Conservation (phyloP, 2,329 filamentous ascomycete genomes). For the Aspergillus sp. region DNA sequence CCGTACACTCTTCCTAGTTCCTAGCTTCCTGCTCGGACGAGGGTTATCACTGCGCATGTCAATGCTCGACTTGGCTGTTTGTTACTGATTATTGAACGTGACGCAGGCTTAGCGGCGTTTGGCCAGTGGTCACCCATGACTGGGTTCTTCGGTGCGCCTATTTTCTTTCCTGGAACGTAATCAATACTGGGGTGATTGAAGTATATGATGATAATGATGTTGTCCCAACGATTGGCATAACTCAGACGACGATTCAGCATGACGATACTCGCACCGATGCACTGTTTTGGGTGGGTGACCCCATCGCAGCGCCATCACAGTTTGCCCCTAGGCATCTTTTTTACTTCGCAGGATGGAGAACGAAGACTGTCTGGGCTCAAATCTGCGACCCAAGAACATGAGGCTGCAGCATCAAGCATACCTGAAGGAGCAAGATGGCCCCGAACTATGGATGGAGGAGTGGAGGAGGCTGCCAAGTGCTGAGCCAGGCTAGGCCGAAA, state of each 20-base stretch:
- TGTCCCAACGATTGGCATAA: not conserved
- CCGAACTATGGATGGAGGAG: constrained; percentile 6
- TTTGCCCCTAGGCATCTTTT: not conserved
- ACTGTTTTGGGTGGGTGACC: not conserved
- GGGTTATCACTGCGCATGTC: not conserved
- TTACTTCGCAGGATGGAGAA: not conserved
- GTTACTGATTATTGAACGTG: constrained; percentile 8
- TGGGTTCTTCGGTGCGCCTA: not conserved
- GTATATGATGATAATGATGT: not conserved
- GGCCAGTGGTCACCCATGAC: not conserved
- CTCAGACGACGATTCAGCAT: constrained; percentile 4
- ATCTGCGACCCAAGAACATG: not conserved
- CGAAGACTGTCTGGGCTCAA: constrained; percentile 5
- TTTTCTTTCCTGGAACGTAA: not conserved
- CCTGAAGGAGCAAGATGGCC: constrained; percentile 9
- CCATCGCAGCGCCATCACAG: not conserved
- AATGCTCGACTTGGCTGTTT: not conserved
- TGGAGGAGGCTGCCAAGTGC: constrained; percentile 1
- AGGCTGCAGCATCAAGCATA: constrained; percentile 4
- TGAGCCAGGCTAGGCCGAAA: constrained; percentile 4
- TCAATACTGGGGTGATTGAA: not conserved
- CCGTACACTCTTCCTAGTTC: too few relatives aligned
- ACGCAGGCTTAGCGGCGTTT: constrained; percentile 5
- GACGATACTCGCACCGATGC: constrained; percentile 1
- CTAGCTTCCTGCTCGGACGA: not conserved